Evolutionary conservation across 2,329 filamentous ascomycete species (phyloP).

Genomic region (Curvularia spicifera): DNA sequence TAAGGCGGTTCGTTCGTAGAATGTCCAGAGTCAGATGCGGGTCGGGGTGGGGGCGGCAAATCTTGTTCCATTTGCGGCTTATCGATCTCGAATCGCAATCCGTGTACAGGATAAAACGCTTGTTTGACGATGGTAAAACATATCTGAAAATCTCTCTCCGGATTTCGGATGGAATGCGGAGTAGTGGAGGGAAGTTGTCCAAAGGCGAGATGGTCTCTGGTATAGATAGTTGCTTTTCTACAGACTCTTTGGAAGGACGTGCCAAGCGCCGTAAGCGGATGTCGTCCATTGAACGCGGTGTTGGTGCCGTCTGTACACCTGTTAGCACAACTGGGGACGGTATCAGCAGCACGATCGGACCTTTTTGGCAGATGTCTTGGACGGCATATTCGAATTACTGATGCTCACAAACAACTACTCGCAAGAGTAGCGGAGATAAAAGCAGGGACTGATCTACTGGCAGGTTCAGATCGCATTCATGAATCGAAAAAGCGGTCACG

Average conservation of each 20-base stretch:
- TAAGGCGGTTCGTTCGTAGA: conserved; percentile 46
- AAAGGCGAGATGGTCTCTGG: conserved; percentile 47
- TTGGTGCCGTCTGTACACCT: conserved; percentile 36
- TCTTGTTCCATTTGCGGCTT: conserved; percentile 48
- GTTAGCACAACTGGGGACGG: conserved; percentile 24
- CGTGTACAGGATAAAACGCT: conserved; percentile 56
- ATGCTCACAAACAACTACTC: conserved; percentile 5
- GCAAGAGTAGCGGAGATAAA: conserved; percentile 5
- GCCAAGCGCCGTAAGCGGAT: conserved; percentile 35
- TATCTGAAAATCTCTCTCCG: conserved; percentile 49
- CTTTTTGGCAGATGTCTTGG: conserved; percentile 45
- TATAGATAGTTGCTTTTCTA: conserved; percentile 46
- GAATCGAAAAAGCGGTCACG: conserved; percentile 17
- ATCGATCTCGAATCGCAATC: conserved; percentile 50
- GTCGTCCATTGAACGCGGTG: conserved; percentile 35
- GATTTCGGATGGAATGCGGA: conserved; percentile 50
- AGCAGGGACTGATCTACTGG: conserved; percentile 3
- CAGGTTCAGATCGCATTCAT: conserved; percentile 7
- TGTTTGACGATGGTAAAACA: conserved; percentile 48
- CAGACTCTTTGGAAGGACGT: conserved; percentile 38
- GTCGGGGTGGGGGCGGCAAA: conserved; percentile 45
- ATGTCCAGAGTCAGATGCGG: conserved; percentile 44
- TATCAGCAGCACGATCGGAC: conserved; percentile 31
- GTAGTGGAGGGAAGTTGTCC: conserved; percentile 46
- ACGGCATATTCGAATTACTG: conserved; percentile 35